Evolutionary conservation across 208 protist genomes (phyloP).

Genomic region (Crithidia thermophila): DNA sequence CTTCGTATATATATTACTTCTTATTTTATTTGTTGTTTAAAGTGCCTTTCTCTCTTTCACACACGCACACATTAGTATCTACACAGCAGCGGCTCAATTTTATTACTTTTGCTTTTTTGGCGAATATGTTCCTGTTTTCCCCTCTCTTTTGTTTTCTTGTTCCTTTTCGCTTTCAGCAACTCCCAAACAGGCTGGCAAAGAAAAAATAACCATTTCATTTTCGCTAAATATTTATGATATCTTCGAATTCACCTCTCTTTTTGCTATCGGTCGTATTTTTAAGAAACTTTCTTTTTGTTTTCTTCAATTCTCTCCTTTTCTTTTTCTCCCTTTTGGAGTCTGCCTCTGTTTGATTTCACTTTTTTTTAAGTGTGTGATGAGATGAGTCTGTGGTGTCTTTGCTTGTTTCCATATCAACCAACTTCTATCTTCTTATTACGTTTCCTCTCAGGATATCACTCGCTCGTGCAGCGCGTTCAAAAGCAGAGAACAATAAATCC

Average conservation of each 20-base stretch:
- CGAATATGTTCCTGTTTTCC: neutral
- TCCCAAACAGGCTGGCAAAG: too few relatives aligned
- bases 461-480: neutral
- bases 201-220: neutral
- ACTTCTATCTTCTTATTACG: too few relatives aligned
- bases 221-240: neutral
- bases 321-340: neutral
- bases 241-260: conserved; percentile 9
- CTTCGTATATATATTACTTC: too few relatives aligned
- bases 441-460: too few relatives aligned
- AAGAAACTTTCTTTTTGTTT: neutral
- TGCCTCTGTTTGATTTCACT: neutral
- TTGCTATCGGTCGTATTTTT: neutral
- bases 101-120: conserved; percentile 1
- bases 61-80: neutral
- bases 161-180: too few relatives aligned
- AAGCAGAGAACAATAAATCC: neutral
- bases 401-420: neutral
- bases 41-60: conserved; percentile 6
- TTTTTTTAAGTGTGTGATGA: neutral
- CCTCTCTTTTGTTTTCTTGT: conserved; percentile 1
- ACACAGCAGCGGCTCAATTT: neutral
- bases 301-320: neutral
- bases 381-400: too few relatives aligned
- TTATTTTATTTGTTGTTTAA: too few relatives aligned